phyloP scores from a whole-genome alignment of 192 early-diverging fungal species.

The Coemansia sp. region DNA sequence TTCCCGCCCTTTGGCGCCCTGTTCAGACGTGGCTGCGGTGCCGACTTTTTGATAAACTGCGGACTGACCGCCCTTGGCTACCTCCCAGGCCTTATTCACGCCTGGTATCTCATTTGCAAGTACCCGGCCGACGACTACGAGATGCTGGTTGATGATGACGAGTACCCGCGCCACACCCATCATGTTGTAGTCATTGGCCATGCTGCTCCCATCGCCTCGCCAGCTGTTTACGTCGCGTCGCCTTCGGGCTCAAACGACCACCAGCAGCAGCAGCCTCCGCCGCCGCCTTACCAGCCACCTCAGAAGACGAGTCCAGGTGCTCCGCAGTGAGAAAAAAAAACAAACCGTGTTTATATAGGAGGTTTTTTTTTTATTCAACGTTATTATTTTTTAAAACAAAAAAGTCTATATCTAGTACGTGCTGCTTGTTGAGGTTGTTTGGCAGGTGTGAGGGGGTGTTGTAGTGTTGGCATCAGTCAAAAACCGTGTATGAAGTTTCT shows the following conservation, averaged over 20 bases:
- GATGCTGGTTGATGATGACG: constrained; percentile 53
- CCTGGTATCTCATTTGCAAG: constrained; percentile 69
- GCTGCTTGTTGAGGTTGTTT: neutral
- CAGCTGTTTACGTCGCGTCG: constrained; percentile 1
- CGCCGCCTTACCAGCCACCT: constrained; percentile 36
- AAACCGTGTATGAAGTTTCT: constrained; percentile 35
- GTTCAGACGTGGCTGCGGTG: constrained; percentile 64
- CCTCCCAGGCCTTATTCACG: constrained; percentile 74
- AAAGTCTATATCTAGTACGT: neutral
- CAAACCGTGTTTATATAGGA: too few species aligned
- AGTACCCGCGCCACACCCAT: constrained; percentile 28
- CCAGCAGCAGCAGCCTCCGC: constrained; percentile 30
- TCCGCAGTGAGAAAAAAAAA: constrained; percentile 2
- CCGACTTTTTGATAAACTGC: constrained; percentile 75
- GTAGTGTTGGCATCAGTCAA: constrained; percentile 35
- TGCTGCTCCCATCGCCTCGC: neutral
- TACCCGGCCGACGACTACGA: constrained; percentile 52
- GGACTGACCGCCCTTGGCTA: constrained; percentile 70
- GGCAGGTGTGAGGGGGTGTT: neutral
- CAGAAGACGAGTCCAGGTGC: constrained; percentile 7
- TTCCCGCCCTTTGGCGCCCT: constrained; percentile 71
- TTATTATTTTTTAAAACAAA: neutral
- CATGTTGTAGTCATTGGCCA: constrained; percentile 42
- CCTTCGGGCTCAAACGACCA: constrained; percentile 7
- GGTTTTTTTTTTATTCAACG: neutral